Conservation (phyloP, 73 alveolate species). For the Diophrys sp. region DNA sequence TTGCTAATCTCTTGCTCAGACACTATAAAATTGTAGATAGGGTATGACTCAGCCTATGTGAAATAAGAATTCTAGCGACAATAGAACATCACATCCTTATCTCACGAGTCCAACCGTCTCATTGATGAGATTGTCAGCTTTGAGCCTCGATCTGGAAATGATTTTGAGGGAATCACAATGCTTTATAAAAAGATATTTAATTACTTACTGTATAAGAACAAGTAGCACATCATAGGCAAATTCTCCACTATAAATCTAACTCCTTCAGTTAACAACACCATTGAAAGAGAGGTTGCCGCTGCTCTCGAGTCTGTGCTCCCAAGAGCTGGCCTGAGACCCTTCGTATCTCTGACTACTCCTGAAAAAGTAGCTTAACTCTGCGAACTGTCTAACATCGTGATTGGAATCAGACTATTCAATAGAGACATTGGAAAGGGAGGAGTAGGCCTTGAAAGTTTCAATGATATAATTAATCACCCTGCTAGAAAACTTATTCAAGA, state of each 20-base stretch:
- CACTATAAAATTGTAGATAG: slow-evolving; percentile 77
- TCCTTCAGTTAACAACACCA: slow-evolving; percentile 59
- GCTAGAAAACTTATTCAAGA: slow-evolving; percentile 72
- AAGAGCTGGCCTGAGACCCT: slow-evolving; percentile 98
- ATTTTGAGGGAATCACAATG: slow-evolving; percentile 85
- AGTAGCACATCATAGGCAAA: slow-evolving; percentile 68
- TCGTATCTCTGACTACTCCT: slow-evolving; percentile 95
- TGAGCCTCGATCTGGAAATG: slow-evolving; percentile 86
- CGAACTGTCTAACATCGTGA: slow-evolving; percentile 94
- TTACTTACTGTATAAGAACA: slow-evolving; percentile 79
- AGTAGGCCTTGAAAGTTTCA: slow-evolving; percentile 76
- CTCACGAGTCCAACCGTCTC: slow-evolving; percentile 81
- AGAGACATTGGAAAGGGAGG: slow-evolving; percentile 98
- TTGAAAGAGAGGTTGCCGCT: slow-evolving; percentile 98
- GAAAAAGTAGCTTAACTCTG: slow-evolving; percentile 96
- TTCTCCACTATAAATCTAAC: slow-evolving; percentile 48
- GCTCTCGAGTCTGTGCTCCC: slow-evolving; percentile 98
- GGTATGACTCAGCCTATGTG: slow-evolving; percentile 86
- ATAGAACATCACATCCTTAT: slow-evolving; percentile 63
- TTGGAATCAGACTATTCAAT: slow-evolving; percentile 97
- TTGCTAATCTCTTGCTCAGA: slow-evolving; percentile 15
- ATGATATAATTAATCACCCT: slow-evolving; percentile 74
- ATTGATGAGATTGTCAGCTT: slow-evolving; percentile 87
- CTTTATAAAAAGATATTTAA: slow-evolving; percentile 83
- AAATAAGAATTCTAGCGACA: slow-evolving; percentile 75